Base-by-base conservation (phyloP, 805 yeast genomes). In the Kodamaea kaohsiungensis region DNA sequence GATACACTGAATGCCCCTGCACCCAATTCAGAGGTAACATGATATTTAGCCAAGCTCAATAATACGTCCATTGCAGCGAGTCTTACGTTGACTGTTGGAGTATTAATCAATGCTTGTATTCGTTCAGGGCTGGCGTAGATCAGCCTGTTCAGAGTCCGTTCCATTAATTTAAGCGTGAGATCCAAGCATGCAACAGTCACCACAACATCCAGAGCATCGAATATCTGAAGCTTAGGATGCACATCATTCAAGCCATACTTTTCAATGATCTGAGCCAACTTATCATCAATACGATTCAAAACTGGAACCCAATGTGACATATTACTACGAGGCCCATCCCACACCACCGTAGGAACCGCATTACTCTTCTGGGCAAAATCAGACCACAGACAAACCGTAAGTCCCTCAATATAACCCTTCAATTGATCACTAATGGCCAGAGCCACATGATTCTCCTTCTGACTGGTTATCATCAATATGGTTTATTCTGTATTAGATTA, bases 301-400 rank as follows among this genome's bases (percentile, higher is more conserved):
- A 89, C 83, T 0, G 87, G 80, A 27, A 89, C 81, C 95, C 96
- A 92, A 55, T 85, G 86, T 56, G 79, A 80, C 35, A 93, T 69
- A 60, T 89, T 88, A 38, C 88, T 89, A 56, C 84, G 76, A 7
- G 90, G 86, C 19, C 85, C 71, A 30, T 79, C 80, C 91, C 91
- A 86, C 17, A 47, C 27, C n/a, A 17, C 13, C 15, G 8, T 25
- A 6, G 17, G 43, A 18, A 47, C 27, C 7, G 2, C 19, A 3
- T 16, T 13, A 18, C 17, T 18, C 39, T 8, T 10, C 7, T 13
- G 2, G 2, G 38, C 43, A 12, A 51, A 75, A 10, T 74, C 75
- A 10, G 64, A 62, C 7, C 69, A 65, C 2, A 72, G 58, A 53
- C 81, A 72, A 6, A 67, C 66, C 0, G 67, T 61, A 15, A 85